Conservation (phyloP, 2,329 filamentous ascomycete genomes). For the Hymenoscyphus fructigenus region DNA sequence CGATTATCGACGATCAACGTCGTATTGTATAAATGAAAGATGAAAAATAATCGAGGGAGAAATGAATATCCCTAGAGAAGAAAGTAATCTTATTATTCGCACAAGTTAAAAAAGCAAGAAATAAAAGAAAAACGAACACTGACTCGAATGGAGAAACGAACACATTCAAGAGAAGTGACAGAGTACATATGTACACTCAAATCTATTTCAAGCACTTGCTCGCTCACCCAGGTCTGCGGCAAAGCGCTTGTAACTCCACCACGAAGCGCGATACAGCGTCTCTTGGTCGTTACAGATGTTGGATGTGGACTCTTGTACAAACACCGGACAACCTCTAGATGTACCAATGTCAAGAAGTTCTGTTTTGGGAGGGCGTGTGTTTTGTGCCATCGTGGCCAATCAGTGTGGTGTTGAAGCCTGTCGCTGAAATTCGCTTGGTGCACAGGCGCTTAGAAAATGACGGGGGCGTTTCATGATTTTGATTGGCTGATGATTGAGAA, state of each 20-base stretch:
- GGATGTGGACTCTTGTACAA: background rate
- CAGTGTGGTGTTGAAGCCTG: background rate
- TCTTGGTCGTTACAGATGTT: background rate
- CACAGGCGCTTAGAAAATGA: conserved; percentile 3
- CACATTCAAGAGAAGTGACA: background rate
- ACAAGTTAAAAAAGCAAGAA: background rate
- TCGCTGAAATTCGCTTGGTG: conserved; percentile 6
- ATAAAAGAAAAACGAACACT: background rate
- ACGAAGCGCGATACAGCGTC: background rate
- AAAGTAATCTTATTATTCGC: background rate
- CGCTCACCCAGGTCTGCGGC: background rate
- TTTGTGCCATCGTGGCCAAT: conserved; percentile 7
- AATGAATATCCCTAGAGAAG: background rate
- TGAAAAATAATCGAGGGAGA: background rate
- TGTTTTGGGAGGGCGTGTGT: background rate
- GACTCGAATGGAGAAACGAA: background rate
- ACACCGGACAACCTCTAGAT: background rate
- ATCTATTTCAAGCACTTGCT: conserved; percentile 1
- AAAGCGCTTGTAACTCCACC: background rate
- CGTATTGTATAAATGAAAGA: background rate
- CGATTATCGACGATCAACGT: background rate
- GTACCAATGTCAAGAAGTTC: background rate
- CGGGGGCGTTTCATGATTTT: background rate
- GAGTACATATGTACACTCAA: background rate
- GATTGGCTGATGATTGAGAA: background rate